These are phyloP conservation scores for Aspergillus ustus DNA, from an alignment of 2,329 filamentous ascomycete genomes.

Conservation along the genomic window DNA sequence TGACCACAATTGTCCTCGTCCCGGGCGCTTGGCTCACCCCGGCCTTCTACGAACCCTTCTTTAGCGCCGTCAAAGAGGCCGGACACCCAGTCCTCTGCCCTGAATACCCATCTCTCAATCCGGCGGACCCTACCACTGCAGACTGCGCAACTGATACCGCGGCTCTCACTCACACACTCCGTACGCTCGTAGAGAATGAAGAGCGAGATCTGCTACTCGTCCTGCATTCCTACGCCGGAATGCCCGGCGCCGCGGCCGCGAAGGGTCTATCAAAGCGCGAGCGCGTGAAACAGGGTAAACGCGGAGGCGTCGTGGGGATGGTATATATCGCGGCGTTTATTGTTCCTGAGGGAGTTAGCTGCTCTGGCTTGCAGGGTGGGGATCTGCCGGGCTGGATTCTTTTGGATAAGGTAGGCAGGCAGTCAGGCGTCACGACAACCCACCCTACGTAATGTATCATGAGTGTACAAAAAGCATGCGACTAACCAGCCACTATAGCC, in stretches of 20 bases:
- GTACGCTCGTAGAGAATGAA: constrained; percentile 28
- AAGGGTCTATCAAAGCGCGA: constrained; percentile 29
- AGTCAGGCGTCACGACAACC: background rate
- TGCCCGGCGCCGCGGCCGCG: constrained; percentile 35
- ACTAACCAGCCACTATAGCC: constrained; percentile 10
- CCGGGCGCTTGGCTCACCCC: constrained; percentile 48
- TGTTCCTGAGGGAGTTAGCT: constrained; percentile 38
- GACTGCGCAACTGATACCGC: constrained; percentile 40
- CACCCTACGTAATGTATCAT: background rate
- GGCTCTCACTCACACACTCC: constrained; percentile 28
- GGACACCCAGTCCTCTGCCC: constrained; percentile 39
- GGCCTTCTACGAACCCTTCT: constrained; percentile 37
- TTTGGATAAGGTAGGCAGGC: constrained; percentile 25
- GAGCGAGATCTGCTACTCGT: constrained; percentile 33
- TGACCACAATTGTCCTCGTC: constrained; percentile 39
- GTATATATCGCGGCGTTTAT: constrained; percentile 43
- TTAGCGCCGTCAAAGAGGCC: constrained; percentile 32
- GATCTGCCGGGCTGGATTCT: constrained; percentile 30
- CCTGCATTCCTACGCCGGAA: constrained; percentile 40
- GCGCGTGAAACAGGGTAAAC: constrained; percentile 31
- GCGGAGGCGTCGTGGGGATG: constrained; percentile 37
- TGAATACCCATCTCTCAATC: constrained; percentile 31
- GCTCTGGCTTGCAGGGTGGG: constrained; percentile 29
- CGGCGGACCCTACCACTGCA: constrained; percentile 29
- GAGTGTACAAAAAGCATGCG: too few relatives aligned